Evolutionary conservation across 1,284 basidiomycete species (phyloP), one percentile per base, ranked within the genome.

Genomic region (Irpex lacteus): DNA sequence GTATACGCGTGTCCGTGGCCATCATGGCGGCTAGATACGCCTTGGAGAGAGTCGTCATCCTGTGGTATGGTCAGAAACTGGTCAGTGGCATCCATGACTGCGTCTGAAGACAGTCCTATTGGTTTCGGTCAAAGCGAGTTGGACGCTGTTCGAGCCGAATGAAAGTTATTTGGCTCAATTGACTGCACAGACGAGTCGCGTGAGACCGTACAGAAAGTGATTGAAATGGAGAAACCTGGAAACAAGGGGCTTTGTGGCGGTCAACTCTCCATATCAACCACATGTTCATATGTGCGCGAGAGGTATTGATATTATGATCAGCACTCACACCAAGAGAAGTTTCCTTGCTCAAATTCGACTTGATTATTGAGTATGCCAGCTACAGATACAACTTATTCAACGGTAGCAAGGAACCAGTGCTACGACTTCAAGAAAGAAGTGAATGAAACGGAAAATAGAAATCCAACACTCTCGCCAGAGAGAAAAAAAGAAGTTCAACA

Each of bases 321-420:
- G 40, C 15, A 9, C 8, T 19, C 18, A 18, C 50, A 52, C 50
- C n/a, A n/a, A 21, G 15, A 15, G 50, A 13, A 8, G 11, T 26
- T 56, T 26, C 54, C 19, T 56, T 56, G 54, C 54, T 56, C 54
- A 56, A 56, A 56, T 34, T 56, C 54, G 54, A 56, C 54, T 56
- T 44, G 19, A 56, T 56, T 13, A 34, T 34, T 26, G 19, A 36
- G 34, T 15, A 56, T 56, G 54, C 32, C 54, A 56, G 54, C 54
- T 56, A 56, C 13, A 36, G 52, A 56, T 56, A 56, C 54, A 56
- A 56, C 54, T 56, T 56, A 9, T 56, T 34, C 13, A 56, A 18
- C 34, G 54, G 21, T 34, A 36, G 26, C 26, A 56, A 56, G 54
- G 54, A 36, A 56, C 54, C 54, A 36, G 54, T 56, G 54, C 54